Evolutionary conservation across 768 basidiomycete species (phyloP).

Genomic region (Tricholoma furcatifolium): DNA sequence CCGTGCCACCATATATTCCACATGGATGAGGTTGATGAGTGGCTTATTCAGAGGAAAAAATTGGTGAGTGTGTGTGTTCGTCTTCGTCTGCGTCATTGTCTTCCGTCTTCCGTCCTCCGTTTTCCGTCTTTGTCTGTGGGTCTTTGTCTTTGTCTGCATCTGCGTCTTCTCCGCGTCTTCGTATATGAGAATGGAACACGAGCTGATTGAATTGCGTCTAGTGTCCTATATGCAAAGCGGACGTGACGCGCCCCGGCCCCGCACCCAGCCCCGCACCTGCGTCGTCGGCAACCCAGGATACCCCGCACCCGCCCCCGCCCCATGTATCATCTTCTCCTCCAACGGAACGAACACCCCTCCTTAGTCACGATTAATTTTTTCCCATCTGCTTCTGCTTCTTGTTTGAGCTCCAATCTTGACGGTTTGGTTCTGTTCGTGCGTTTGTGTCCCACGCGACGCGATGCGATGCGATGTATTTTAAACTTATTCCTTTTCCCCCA

Average conservation of each 20-base stretch:
- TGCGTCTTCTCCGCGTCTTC: background rate
- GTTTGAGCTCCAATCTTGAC: constrained; percentile 5
- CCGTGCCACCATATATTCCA: constrained; percentile 98
- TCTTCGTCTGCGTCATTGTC: too few species aligned
- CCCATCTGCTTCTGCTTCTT: background rate
- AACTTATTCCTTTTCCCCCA: too few species aligned
- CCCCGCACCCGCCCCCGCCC: constrained; percentile 11
- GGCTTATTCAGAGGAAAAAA: constrained; percentile 92
- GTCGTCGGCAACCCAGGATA: constrained; percentile 1
- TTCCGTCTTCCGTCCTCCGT: too few species aligned
- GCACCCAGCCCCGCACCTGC: constrained; percentile 28
- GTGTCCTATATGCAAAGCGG: constrained; percentile 93
- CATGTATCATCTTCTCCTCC: constrained; percentile 22
- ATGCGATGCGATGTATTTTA: constrained; percentile 10
- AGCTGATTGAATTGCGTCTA: constrained; percentile 26
- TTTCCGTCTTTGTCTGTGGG: too few species aligned
- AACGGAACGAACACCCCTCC: constrained; percentile 40
- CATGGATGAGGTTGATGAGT: constrained; percentile 85
- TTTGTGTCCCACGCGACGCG: too few species aligned
- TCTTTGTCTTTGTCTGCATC: too few species aligned
- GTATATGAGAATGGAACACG: background rate
- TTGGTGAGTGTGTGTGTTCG: constrained; percentile 67
- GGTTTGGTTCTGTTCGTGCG: background rate
- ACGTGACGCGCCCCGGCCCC: constrained; percentile 67
- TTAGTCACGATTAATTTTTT: constrained; percentile 19